These are phyloP conservation scores for Sordariomycetes sp. DNA, from an alignment of 2,329 filamentous ascomycete species.

Conservation along the genomic window DNA sequence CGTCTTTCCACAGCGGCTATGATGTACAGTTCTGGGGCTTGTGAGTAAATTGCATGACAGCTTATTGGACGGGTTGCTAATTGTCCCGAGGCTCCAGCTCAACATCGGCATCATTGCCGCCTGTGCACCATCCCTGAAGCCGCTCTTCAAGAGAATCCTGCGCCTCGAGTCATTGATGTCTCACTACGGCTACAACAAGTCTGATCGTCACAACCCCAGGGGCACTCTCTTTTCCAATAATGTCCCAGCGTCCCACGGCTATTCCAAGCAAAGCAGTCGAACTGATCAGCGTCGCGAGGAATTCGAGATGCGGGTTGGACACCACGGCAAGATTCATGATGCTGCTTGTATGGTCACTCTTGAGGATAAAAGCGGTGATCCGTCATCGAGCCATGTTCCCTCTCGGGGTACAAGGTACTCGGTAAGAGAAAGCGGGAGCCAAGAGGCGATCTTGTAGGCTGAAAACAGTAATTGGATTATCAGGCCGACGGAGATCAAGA, in stretches of 20 bases:
- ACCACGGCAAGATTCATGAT: background rate
- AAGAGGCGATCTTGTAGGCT: background rate
- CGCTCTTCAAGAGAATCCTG: conserved; percentile 2
- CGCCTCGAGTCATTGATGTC: background rate
- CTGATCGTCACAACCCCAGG: background rate
- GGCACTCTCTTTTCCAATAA: background rate
- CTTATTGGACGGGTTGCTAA: background rate
- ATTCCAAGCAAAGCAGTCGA: background rate
- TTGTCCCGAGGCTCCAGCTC: conserved; percentile 23
- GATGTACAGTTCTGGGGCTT: conserved; percentile 1
- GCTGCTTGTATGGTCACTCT: background rate
- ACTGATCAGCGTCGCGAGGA: background rate
- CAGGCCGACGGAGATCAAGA: background rate
- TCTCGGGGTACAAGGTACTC: background rate
- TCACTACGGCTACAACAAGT: background rate
- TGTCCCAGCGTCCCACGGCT: background rate
- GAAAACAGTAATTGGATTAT: background rate
- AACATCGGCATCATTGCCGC: conserved; percentile 28
- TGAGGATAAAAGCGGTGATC: background rate
- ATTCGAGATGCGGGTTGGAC: background rate
- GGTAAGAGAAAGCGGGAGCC: background rate
- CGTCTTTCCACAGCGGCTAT: background rate
- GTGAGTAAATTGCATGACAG: background rate
- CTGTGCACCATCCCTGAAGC: conserved; percentile 24
- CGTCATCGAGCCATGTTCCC: background rate